Conservation (phyloP, 2,329 filamentous ascomycete genomes). For the Xylariaceae sp. region DNA sequence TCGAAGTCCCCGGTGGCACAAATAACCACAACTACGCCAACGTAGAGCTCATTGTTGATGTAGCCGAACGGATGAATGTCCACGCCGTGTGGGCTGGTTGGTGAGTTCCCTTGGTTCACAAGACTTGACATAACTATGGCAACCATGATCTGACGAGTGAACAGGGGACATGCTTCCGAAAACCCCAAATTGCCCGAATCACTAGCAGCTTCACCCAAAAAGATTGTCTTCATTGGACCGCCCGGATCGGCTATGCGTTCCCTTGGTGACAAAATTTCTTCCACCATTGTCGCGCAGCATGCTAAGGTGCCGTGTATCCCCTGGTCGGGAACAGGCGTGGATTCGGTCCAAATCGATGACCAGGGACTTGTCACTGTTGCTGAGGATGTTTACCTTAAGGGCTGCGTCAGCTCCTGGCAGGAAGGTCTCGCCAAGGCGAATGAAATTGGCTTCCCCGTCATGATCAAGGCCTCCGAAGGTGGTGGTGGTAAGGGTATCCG, state of each 20-base stretch:
- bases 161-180: conserved; percentile 93
- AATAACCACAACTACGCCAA: conserved; percentile 99
- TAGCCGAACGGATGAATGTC: conserved; percentile 96
- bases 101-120: conserved; percentile 47
- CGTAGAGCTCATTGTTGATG: conserved; percentile 96
- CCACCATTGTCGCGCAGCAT: conserved; percentile 97
- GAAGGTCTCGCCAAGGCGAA: conserved; percentile 83
- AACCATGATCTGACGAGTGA: conserved; percentile 10
- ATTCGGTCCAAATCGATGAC: conserved; percentile 70
- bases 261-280: conserved; percentile 98
- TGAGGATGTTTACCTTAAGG: conserved; percentile 79
- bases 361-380: conserved; percentile 87
- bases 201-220: conserved; percentile 90
- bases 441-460: conserved; percentile 95
- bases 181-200: conserved; percentile 97
- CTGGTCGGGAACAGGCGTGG: conserved; percentile 95
- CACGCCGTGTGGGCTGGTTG: conserved; percentile 99
- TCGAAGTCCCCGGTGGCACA: conserved; percentile 95
- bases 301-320: conserved; percentile 94
- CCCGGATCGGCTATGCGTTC: conserved; percentile 98
- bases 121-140: neutral
- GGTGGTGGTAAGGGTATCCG: conserved; percentile 99
- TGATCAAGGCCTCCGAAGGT: conserved; percentile 99
- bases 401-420: conserved; percentile 83
- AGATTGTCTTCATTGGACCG: conserved; percentile 98